phyloP scores from a whole-genome alignment of 371 early-diverging fungal genomes.

The Mucor lusitanicus region DNA sequence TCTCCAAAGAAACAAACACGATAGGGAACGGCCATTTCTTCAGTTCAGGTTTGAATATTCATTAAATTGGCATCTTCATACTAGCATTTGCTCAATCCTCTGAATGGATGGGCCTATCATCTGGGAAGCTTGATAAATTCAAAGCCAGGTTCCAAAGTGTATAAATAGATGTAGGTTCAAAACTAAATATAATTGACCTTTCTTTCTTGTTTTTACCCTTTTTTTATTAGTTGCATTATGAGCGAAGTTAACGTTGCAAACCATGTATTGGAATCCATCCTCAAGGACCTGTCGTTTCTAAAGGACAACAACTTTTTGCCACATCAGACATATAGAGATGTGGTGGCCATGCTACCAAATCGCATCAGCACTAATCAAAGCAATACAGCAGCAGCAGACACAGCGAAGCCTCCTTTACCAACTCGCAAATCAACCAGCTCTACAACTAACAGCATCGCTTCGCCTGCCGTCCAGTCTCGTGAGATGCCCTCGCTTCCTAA shows the following conservation, averaged over 20 bases:
- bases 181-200: not conserved
- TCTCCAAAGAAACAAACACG: not conserved
- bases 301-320: slow-evolving; percentile 43
- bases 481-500: slow-evolving; percentile 28
- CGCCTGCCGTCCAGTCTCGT: slow-evolving; percentile 21
- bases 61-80: not conserved
- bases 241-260: slow-evolving; percentile 33
- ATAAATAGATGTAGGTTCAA: not conserved
- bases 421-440: slow-evolving; percentile 36
- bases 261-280: slow-evolving; percentile 45
- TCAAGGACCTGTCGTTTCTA: slow-evolving; percentile 41
- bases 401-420: slow-evolving; percentile 38
- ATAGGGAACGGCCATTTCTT: not conserved
- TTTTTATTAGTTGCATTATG: slow-evolving; percentile 11
- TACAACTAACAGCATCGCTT: not conserved
- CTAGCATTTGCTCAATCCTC: not conserved
- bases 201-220: not conserved
- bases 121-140: not conserved
- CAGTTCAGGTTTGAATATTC: not conserved
- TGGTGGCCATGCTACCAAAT: slow-evolving; percentile 36
- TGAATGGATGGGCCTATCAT: not conserved
- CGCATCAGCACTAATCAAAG: slow-evolving; percentile 9
- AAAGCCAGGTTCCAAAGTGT: not conserved
- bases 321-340: slow-evolving; percentile 37
- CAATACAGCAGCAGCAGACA: not conserved